Conservation (phyloP, 2,329 filamentous ascomycete genomes). For the Aspergillus felis region DNA sequence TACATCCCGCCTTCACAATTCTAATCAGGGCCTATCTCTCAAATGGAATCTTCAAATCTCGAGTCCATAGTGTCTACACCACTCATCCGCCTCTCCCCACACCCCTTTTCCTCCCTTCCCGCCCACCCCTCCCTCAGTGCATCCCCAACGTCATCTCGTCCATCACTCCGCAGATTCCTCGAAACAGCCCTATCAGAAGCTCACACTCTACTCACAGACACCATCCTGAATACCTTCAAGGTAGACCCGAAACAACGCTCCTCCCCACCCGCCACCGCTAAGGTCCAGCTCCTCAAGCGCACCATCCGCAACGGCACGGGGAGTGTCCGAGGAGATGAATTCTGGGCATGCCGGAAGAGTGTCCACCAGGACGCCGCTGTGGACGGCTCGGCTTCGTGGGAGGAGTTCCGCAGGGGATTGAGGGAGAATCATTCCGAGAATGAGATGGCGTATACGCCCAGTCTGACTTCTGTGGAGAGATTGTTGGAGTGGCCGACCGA, state of each 20-base stretch:
- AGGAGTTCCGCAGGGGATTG: slow-evolving; percentile 36
- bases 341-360: slow-evolving; percentile 41
- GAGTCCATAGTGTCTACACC: slow-evolving; percentile 3
- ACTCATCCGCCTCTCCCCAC: slow-evolving; percentile 24
- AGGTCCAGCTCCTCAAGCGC: slow-evolving; percentile 24
- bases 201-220: slow-evolving; percentile 20
- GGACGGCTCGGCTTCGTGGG: slow-evolving; percentile 34
- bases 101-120: slow-evolving; percentile 27
- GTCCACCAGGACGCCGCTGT: slow-evolving; percentile 27
- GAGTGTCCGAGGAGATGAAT: slow-evolving; percentile 17
- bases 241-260: slow-evolving; percentile 22
- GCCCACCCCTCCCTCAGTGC: slow-evolving; percentile 23
- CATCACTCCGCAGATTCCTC: slow-evolving; percentile 20
- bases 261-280: slow-evolving; percentile 27
- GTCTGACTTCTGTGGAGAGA: slow-evolving; percentile 26
- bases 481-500: slow-evolving; percentile 26
- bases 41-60: background rate
- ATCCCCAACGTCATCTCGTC: slow-evolving; percentile 8
- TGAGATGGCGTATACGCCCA: slow-evolving; percentile 41
- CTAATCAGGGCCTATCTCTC: background rate
- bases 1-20: background rate
- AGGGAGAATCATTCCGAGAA: slow-evolving; percentile 37
- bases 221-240: slow-evolving; percentile 26
- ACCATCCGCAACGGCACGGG: background rate
- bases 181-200: slow-evolving; percentile 25